A percentile compares a stretch with the other conserved stretches of the same genome.
Conservation (phyloP, 1,284 basidiomycete genomes). For the Ganoderma lingzhi region DNA sequence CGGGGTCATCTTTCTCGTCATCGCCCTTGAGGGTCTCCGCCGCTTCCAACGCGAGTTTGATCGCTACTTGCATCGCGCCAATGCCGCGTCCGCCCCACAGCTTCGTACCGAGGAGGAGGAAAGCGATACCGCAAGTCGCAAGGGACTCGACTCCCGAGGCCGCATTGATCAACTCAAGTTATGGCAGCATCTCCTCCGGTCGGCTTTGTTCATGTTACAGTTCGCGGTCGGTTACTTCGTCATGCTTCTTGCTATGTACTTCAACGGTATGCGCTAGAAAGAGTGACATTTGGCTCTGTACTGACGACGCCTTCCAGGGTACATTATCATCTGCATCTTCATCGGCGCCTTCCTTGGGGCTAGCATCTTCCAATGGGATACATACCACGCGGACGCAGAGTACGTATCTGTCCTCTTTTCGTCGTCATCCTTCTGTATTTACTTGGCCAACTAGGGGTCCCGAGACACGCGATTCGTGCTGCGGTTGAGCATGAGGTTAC, state of each 20-base stretch:
- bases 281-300: too few species aligned
- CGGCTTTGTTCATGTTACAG: conserved; percentile 15
- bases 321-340: conserved; percentile 21
- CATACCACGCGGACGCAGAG: conserved; percentile 4
- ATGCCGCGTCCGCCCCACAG: neutral
- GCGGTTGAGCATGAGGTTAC: neutral
- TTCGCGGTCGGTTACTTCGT: conserved; percentile 22
- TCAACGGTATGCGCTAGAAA: conserved; percentile 11
- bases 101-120: neutral
- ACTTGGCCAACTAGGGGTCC: conserved; percentile 4
- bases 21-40: conserved; percentile 18
- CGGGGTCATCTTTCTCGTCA: conserved; percentile 20
- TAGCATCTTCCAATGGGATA: conserved; percentile 18
- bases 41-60: conserved; percentile 20
- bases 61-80: conserved; percentile 15
- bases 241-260: conserved; percentile 23
- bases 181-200: conserved; percentile 17
- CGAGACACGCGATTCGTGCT: conserved; percentile 17
- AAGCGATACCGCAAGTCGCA: neutral
- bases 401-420: neutral
- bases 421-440: neutral
- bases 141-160: neutral
- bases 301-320: conserved; percentile 11
- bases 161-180: conserved; percentile 8
- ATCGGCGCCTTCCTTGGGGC: conserved; percentile 17